These are phyloP conservation scores for Cyclostephanos invisitatus DNA, from an alignment of 108 stramenopile species.

Conservation along the genomic window DNA sequence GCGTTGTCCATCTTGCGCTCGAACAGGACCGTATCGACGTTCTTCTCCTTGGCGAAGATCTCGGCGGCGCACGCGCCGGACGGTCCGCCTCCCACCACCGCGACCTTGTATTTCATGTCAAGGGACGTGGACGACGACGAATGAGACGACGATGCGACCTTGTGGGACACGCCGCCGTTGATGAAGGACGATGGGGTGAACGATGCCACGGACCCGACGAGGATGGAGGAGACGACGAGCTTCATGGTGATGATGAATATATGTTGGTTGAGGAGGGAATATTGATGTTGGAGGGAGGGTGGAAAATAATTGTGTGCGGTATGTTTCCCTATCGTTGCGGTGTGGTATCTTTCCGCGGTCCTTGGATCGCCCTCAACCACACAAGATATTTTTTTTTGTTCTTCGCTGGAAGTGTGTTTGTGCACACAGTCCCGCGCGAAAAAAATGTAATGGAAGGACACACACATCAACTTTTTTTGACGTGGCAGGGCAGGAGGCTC, in stretches of 20 bases:
- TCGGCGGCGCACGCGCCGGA: slow-evolving; percentile 98
- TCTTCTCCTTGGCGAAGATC: slow-evolving; percentile 93
- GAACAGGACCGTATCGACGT: slow-evolving; percentile 92
- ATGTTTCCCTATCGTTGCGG: not conserved
- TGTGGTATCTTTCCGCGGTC: not conserved
- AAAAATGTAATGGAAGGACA: too few relatives aligned
- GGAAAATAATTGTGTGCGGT: not conserved
- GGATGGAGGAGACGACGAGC: slow-evolving; percentile 12
- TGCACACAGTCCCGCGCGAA: too few relatives aligned
- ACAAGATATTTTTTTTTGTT: not conserved
- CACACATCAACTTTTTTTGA: too few relatives aligned
- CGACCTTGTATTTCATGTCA: slow-evolving; percentile 92
- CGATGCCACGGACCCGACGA: slow-evolving; percentile 19
- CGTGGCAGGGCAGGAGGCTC: too few relatives aligned
- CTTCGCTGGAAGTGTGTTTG: slow-evolving; percentile 5
- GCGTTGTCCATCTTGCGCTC: slow-evolving; percentile 99
- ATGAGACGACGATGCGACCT: slow-evolving; percentile 35
- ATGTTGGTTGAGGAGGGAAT: not conserved
- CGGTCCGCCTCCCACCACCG: slow-evolving; percentile 96
- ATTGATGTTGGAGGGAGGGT: not conserved
- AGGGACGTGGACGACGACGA: slow-evolving; percentile 46
- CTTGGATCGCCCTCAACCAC: not conserved
- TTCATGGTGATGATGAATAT: not conserved
- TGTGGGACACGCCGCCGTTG: slow-evolving; percentile 35
- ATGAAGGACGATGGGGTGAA: slow-evolving; percentile 65